phyloP scores from a whole-genome alignment of 345 rosid genomes.

The Moricandia moricandioides region DNA sequence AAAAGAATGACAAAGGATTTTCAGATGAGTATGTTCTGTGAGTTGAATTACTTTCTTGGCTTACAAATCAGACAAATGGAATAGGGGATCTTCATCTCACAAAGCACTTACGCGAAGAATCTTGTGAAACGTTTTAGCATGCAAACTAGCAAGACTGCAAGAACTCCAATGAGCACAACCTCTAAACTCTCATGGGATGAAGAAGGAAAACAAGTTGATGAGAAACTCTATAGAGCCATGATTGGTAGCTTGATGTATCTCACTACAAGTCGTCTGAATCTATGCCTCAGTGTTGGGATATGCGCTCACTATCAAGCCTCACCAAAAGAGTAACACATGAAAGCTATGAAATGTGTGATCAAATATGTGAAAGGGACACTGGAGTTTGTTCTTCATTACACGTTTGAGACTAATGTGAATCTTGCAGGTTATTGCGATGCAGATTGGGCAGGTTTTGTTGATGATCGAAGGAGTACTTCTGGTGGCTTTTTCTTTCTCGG shows the following conservation, averaged over 20 bases:
- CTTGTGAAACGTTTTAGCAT: neutral
- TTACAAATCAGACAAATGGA: neutral
- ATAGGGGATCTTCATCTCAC: neutral
- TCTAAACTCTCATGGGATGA: neutral
- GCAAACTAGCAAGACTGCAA: neutral
- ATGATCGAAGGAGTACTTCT: too few species aligned
- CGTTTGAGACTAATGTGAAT: too few species aligned
- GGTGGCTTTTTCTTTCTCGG: too few species aligned
- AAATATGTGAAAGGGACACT: neutral
- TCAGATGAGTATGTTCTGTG: neutral
- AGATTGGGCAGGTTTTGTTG: neutral
- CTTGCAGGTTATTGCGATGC: neutral
- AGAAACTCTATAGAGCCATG: neutral
- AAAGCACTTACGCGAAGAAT: neutral
- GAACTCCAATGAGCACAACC: neutral
- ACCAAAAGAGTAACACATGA: neutral
- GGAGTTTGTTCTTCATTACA: too few species aligned
- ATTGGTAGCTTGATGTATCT: neutral
- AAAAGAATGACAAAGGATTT: neutral
- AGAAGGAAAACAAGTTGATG: neutral
- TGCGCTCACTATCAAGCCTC: neutral
- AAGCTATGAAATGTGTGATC: neutral
- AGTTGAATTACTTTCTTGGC: neutral
- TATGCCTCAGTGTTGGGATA: neutral
- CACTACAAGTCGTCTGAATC: neutral